Conservation (phyloP, 352 stramenopile species). For the Globisporangium paroecandrum region DNA sequence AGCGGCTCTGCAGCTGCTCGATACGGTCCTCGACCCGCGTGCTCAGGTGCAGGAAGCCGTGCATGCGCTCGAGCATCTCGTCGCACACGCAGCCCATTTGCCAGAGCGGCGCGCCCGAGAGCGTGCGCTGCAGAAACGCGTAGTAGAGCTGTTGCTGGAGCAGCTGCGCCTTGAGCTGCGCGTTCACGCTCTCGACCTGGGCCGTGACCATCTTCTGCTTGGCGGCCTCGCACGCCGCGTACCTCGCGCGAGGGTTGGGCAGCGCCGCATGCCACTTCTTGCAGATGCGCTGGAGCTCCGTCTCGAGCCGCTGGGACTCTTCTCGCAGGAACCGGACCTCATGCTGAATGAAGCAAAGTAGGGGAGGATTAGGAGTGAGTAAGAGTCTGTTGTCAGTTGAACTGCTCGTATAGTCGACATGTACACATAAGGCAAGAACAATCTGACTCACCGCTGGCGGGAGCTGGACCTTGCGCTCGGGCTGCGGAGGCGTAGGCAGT, state of each 20-base stretch:
- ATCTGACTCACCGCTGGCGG: not conserved
- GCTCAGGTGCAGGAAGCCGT: not conserved
- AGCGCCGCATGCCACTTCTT: not conserved
- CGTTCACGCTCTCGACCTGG: not conserved
- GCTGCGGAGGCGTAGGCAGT: not conserved
- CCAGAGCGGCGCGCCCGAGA: not conserved
- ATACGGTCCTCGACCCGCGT: not conserved
- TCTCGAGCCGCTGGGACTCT: not conserved
- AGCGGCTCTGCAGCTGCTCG: not conserved
- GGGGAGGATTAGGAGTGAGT: not conserved
- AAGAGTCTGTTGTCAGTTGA: not conserved
- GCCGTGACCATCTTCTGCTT: not conserved
- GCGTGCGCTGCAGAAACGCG: not conserved
- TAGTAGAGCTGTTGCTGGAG: not conserved
- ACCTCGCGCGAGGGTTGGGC: not conserved
- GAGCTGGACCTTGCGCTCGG: not conserved
- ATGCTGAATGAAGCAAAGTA: not conserved
- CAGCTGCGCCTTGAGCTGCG: not conserved
- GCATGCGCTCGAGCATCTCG: not conserved
- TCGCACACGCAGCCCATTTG: not conserved
- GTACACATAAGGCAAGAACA: too few species aligned
- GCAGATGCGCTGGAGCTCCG: not conserved
- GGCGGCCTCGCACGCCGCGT: not conserved
- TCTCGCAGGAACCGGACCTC: not conserved
- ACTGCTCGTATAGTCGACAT: not conserved